phyloP scores from a whole-genome alignment of 108 stramenopile genomes.

The Craspedostauros australis region DNA sequence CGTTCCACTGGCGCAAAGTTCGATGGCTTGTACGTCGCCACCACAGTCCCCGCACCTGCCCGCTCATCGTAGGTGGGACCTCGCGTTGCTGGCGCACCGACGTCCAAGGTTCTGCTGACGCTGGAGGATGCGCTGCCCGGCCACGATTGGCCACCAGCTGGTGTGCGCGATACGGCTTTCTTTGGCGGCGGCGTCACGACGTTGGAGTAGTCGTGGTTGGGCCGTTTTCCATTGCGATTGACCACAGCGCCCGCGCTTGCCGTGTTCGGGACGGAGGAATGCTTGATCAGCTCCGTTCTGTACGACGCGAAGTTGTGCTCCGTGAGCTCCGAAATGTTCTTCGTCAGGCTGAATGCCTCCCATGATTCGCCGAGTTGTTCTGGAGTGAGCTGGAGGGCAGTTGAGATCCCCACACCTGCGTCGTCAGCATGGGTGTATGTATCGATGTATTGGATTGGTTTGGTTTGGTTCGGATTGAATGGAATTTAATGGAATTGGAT shows the following conservation, averaged over 20 bases:
- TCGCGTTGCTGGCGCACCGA: conserved; percentile 4
- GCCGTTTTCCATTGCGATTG: conserved; percentile 8
- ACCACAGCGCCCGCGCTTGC: conserved; percentile 12
- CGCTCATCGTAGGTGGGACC: conserved; percentile 47
- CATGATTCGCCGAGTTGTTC: conserved; percentile 55
- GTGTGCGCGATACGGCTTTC: no score
- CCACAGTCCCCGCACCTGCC: conserved; percentile 38
- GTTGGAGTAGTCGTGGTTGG: conserved; percentile 6
- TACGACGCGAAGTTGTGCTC: conserved; percentile 45
- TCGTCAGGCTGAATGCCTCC: conserved; percentile 70
- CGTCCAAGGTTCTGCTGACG: conserved; percentile 4
- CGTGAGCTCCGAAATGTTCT: conserved; percentile 38
- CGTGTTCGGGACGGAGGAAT: conserved; percentile 3
- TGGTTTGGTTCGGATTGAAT: no score
- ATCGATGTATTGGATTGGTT: no score
- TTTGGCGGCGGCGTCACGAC: conserved; percentile 41
- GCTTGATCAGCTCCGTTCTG: conserved; percentile 34
- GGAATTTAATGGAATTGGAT: no score
- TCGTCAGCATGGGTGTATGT: no score
- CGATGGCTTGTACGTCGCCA: conserved; percentile 35
- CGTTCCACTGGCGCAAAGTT: no score
- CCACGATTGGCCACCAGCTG: no score
- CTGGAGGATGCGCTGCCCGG: background rate
- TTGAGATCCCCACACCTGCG: conserved; percentile 53
- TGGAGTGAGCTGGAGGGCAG: conserved; percentile 33